These are phyloP conservation scores for Pythium coloratum DNA, from an alignment of 352 stramenopile species.

Conservation along the genomic window DNA sequence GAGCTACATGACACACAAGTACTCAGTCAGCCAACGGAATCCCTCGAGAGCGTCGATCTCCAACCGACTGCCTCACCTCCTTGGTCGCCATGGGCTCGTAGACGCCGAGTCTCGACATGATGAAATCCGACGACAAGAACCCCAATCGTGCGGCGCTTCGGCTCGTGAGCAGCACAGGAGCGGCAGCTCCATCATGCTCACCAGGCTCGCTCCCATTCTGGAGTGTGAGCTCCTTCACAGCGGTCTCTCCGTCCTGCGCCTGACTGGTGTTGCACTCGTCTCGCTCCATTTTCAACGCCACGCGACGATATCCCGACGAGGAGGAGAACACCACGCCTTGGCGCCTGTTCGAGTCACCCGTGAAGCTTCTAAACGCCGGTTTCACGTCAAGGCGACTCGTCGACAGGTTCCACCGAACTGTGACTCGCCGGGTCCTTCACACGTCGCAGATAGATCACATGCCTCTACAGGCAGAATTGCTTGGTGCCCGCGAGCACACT, in stretches of 20 bases:
- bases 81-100: slow-evolving; percentile 66
- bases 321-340: background rate
- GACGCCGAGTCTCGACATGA: slow-evolving; percentile 55
- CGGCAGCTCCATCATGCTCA: background rate
- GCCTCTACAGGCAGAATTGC: slow-evolving; percentile 55
- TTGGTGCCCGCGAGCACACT: slow-evolving; percentile 66
- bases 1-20: slow-evolving; percentile 36
- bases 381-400: slow-evolving; percentile 5
- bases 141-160: slow-evolving; percentile 19
- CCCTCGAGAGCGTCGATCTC: background rate
- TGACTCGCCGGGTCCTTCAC: background rate
- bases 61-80: slow-evolving; percentile 36
- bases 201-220: background rate
- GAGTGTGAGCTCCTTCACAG: background rate
- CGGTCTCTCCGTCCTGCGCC: background rate
- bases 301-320: background rate
- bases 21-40: background rate
- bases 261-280: background rate
- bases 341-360: slow-evolving; percentile 1
- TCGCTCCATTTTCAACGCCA: background rate
- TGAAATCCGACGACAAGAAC: slow-evolving; percentile 45
- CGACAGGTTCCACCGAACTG: slow-evolving; percentile 2
- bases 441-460: background rate
- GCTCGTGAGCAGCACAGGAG: slow-evolving; percentile 15
- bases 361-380: background rate